Conservation (phyloP, 2,329 filamentous ascomycete genomes). For the Pyrenophora seminiperda region DNA sequence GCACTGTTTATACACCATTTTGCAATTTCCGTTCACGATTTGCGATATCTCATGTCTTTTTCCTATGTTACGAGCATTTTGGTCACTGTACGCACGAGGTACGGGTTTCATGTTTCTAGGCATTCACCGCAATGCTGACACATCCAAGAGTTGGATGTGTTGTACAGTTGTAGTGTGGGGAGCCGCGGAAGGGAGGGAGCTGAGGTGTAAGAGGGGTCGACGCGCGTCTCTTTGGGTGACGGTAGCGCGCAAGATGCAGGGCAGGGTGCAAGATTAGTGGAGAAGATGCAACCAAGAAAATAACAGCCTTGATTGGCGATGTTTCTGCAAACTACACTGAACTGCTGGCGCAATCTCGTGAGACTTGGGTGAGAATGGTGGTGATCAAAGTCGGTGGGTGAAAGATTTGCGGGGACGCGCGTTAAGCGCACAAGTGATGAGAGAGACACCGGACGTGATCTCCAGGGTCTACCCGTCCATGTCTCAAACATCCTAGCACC, state of each 20-base stretch:
- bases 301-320: constrained; percentile 22
- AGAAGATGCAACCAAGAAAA: constrained; percentile 22
- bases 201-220: constrained; percentile 24
- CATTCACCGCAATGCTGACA: constrained; percentile 14
- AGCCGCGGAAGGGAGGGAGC: constrained; percentile 14
- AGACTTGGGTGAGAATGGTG: constrained; percentile 1
- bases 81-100: constrained; percentile 21
- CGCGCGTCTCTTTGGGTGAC: constrained; percentile 22
- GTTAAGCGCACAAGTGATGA: constrained; percentile 6
- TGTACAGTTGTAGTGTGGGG: constrained; percentile 22
- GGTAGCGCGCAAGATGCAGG: constrained; percentile 14
- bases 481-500: neutral
- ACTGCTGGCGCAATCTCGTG: neutral
- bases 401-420: constrained; percentile 17
- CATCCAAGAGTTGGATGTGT: constrained; percentile 19
- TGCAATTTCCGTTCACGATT: constrained; percentile 32
- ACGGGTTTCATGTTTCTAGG: constrained; percentile 22
- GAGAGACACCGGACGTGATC: neutral
- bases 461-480: constrained; percentile 3
- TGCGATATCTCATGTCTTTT: constrained; percentile 36
- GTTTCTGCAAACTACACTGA: constrained; percentile 13
- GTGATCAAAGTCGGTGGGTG: constrained; percentile 2
- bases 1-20: constrained; percentile 42
- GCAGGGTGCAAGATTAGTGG: constrained; percentile 8
- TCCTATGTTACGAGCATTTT: constrained; percentile 35